Evolutionary conservation across 176 grass and related monocot genomes (phyloP), one percentile per base, ranked within the genome.

Genomic region (Carex scoparia): DNA sequence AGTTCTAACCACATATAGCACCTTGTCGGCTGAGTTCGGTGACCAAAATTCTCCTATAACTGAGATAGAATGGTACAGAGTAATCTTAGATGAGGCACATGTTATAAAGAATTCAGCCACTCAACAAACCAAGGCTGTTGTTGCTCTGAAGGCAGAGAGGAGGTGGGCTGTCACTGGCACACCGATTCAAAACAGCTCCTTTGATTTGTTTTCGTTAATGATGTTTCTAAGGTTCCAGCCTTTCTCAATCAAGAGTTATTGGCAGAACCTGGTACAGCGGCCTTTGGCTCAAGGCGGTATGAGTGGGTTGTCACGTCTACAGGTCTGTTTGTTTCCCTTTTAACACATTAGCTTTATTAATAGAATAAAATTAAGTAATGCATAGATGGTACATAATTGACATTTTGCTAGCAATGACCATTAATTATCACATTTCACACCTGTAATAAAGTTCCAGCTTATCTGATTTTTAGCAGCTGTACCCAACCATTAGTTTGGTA

Each of bases 81-180:
- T 98, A 57, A 93, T 98, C 79, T 86, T 98, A 58, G 95, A 98
- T 63, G 95, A 98, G 87, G 93, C 95, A 1, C 95, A 98, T 87
- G 61, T 95, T 83, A 95, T 98, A 73, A 98, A 98, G 88, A 98
- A 98, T 33, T 89, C 84, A 83, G 81, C 85, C 13, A 89, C 95
- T 79, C 85, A 79, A 15, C 95, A 98, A 87, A 95, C 95, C 5
- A 73, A 90, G 77, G 95, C 95, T 10, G 95, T 95, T 49, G 91
- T 93, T 82, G 88, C 95, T 90, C 79, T 98, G 80, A 94, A 95
- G 5, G 59, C 91, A 1, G 85, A 98, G 88, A 93, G 91, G 81
- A 88, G 91, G 62, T 98, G 95, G 93, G 91, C 89, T 15, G 95
- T 98, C 69, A 95, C 95, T 12, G 95, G 95, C 54, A 98, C 95